Conservation (phyloP, 1,284 basidiomycete genomes). For the Hymenochaete sp. region DNA sequence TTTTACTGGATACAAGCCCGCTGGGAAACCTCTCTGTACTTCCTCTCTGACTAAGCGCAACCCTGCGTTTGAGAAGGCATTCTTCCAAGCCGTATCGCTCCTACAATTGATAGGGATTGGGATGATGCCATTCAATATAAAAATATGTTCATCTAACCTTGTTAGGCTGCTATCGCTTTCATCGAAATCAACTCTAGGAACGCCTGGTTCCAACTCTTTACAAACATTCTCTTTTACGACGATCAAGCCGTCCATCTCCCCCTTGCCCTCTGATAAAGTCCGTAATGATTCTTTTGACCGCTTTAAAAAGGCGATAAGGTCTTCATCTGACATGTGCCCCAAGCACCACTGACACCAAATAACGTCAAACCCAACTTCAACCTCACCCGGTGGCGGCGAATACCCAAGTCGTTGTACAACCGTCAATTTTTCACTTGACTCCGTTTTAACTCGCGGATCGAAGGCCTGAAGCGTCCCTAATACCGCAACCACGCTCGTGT, state of each 20-base stretch:
- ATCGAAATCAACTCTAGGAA: slow-evolving; percentile 63
- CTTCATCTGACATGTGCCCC: slow-evolving; percentile 73
- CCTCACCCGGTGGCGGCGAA: slow-evolving; percentile 28
- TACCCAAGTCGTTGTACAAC: slow-evolving; percentile 54
- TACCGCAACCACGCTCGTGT: slow-evolving; percentile 75
- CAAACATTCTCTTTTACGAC: slow-evolving; percentile 93
- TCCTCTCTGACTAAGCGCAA: slow-evolving; percentile 61
- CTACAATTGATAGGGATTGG: not conserved
- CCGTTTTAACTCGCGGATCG: slow-evolving; percentile 41
- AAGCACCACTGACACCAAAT: slow-evolving; percentile 97
- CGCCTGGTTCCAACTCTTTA: slow-evolving; percentile 43
- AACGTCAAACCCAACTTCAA: slow-evolving; percentile 61
- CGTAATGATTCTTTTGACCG: slow-evolving; percentile 51
- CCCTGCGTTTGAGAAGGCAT: slow-evolving; percentile 62
- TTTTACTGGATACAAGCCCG: slow-evolving; percentile 74
- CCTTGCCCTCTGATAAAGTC: slow-evolving; percentile 26
- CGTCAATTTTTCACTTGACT: slow-evolving; percentile 24
- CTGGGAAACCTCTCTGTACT: slow-evolving; percentile 71
- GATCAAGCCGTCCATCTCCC: slow-evolving; percentile 41
- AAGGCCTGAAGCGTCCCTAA: slow-evolving; percentile 72
- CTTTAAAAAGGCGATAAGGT: slow-evolving; percentile 70
- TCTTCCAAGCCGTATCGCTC: slow-evolving; percentile 66
- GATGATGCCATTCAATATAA: not conserved
- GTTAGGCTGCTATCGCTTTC: slow-evolving; percentile 84
- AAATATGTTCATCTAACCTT: slow-evolving; percentile 36